These are phyloP conservation scores for Xylaria sp. DNA, from an alignment of 2,329 filamentous ascomycete species.

Conservation along the genomic window DNA sequence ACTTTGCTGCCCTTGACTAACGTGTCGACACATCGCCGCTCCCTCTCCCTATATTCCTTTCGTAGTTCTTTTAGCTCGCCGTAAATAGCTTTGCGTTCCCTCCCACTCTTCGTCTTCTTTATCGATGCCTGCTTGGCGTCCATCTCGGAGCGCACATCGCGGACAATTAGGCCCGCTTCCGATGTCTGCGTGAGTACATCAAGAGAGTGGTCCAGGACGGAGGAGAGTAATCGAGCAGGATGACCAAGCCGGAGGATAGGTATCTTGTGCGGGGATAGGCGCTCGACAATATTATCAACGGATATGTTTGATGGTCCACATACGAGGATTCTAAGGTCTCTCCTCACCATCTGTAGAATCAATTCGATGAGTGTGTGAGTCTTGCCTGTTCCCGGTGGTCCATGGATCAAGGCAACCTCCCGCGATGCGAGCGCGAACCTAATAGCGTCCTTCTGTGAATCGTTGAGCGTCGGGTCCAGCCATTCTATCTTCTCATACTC, in stretches of 20 bases:
- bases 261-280: constrained; percentile 84
- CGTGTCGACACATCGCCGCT: constrained; percentile 81
- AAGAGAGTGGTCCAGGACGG: constrained; percentile 87
- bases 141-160: constrained; percentile 91
- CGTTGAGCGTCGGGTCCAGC: constrained; percentile 71
- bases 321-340: constrained; percentile 81
- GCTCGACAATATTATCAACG: constrained; percentile 97
- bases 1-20: constrained; percentile 84
- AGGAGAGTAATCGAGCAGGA: constrained; percentile 88
- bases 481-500: constrained; percentile 64
- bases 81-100: constrained; percentile 85
- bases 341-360: constrained; percentile 87
- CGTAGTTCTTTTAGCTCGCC: constrained; percentile 84
- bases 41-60: constrained; percentile 87
- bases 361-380: constrained; percentile 96
- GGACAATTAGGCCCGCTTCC: constrained; percentile 88
- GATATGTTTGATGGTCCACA: constrained; percentile 97
- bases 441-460: constrained; percentile 75
- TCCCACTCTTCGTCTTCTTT: constrained; percentile 83
- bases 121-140: constrained; percentile 90
- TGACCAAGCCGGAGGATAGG: constrained; percentile 92
- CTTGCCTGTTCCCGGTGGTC: constrained; percentile 95
- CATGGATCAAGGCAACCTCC: constrained; percentile 91
- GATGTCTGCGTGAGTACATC: constrained; percentile 92
- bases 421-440: constrained; percentile 84